Conservation (phyloP, 192 early-diverging fungal species). For the Spinellus fusiger region DNA sequence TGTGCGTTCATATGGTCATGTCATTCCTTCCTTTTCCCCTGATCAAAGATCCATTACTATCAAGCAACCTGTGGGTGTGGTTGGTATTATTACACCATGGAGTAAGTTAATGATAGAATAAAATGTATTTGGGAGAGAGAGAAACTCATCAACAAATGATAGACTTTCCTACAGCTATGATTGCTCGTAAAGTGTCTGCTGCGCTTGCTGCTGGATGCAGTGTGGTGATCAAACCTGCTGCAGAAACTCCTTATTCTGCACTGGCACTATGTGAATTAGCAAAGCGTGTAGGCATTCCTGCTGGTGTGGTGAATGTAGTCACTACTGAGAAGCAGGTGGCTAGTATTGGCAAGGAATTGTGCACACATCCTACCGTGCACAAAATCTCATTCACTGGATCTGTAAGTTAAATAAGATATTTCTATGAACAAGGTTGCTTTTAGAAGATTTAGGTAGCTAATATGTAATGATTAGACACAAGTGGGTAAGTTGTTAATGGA, state of each 20-base stretch:
- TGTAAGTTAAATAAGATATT: slow-evolving; percentile 18
- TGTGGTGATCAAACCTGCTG: slow-evolving; percentile 63
- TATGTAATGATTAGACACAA: slow-evolving; percentile 34
- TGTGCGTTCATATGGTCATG: slow-evolving; percentile 67
- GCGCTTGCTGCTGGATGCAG: slow-evolving; percentile 76
- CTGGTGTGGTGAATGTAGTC: slow-evolving; percentile 65
- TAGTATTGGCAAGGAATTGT: slow-evolving; percentile 55
- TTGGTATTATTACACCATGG: slow-evolving; percentile 67
- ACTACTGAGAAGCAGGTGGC: slow-evolving; percentile 45
- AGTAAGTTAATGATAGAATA: slow-evolving; percentile 30
- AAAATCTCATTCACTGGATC: slow-evolving; percentile 81
- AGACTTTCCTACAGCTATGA: slow-evolving; percentile 87
- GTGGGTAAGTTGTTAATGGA: slow-evolving; percentile 64
- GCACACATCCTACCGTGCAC: slow-evolving; percentile 46
- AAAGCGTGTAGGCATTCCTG: slow-evolving; percentile 53
- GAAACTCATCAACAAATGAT: too few species aligned
- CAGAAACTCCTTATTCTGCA: slow-evolving; percentile 51
- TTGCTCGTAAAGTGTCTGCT: slow-evolving; percentile 67
- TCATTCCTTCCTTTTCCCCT: slow-evolving; percentile 56
- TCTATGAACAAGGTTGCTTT: not conserved
- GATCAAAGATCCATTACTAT: slow-evolving; percentile 58
- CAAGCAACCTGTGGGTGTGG: slow-evolving; percentile 76
- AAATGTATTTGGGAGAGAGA: not conserved
- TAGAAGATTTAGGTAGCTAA: not conserved
- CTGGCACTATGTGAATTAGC: slow-evolving; percentile 49